These are phyloP conservation scores for Hericium alpestre DNA, from an alignment of 768 basidiomycete species.

Conservation along the genomic window DNA sequence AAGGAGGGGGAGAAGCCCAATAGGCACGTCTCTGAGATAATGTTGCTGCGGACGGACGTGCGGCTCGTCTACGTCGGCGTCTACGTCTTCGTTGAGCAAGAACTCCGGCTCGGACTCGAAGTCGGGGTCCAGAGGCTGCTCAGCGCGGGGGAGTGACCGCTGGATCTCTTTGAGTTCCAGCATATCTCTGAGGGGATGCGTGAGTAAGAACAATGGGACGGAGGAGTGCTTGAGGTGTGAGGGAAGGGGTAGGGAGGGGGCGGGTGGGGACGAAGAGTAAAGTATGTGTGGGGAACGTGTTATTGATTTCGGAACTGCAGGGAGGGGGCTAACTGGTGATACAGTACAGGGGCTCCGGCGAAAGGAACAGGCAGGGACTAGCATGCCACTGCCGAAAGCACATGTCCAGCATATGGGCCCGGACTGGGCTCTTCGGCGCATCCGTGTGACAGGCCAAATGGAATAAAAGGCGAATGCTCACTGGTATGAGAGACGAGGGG, in stretches of 20 bases:
- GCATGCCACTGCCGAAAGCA: not conserved
- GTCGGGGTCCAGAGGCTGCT: constrained; percentile 10
- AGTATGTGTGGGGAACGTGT: not conserved
- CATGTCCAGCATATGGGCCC: not conserved
- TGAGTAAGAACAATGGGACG: not conserved
- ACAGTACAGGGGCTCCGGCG: not conserved
- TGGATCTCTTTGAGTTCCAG: constrained; percentile 15
- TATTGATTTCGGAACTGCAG: too few species aligned
- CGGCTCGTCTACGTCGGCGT: constrained; percentile 1
- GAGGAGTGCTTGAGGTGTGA: not conserved
- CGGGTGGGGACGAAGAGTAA: not conserved
- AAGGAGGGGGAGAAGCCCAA: constrained; percentile 12
- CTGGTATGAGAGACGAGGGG: constrained; percentile 55
- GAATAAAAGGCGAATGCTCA: constrained; percentile 26
- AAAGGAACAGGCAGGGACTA: not conserved
- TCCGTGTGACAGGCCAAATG: too few species aligned
- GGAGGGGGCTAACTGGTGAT: not conserved
- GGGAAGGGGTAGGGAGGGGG: not conserved
- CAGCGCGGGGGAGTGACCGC: constrained; percentile 12
- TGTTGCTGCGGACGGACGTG: constrained; percentile 5
- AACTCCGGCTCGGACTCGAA: not conserved
- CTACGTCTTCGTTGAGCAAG: not conserved
- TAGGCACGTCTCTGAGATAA: constrained; percentile 8
- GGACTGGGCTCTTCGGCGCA: not conserved
- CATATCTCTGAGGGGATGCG: constrained; percentile 7